phyloP scores from a whole-genome alignment of 2,329 filamentous ascomycete genomes.

The Colletotrichum nymphaeae region DNA sequence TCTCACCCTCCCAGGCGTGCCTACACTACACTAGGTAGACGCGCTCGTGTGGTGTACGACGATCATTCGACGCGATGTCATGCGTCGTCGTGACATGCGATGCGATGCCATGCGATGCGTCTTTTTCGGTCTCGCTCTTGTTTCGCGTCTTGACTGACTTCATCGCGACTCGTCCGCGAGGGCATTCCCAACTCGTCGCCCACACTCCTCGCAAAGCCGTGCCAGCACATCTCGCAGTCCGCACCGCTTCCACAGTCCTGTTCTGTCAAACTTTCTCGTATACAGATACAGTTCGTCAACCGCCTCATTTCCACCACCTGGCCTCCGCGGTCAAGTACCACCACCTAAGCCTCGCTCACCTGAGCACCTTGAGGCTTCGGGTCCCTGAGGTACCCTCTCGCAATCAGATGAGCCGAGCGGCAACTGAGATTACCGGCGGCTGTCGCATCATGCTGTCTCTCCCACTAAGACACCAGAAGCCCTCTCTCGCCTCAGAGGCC shows the following conservation, averaged over 20 bases:
- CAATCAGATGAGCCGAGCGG: constrained; percentile 15
- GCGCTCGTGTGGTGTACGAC: neutral
- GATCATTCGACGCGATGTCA: constrained; percentile 33
- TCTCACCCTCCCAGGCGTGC: neutral
- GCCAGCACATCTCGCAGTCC: constrained; percentile 29
- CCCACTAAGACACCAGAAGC: constrained; percentile 5
- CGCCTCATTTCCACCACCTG: constrained; percentile 21
- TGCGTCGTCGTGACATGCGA: constrained; percentile 29
- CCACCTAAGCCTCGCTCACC: neutral
- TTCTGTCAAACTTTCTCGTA: neutral
- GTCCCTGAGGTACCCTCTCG: neutral
- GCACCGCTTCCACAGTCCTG: neutral
- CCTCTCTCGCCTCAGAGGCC: neutral
- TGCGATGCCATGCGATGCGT: constrained; percentile 7
- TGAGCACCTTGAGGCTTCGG: neutral
- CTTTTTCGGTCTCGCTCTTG: neutral
- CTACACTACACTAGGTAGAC: neutral
- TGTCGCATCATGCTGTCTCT: constrained; percentile 21
- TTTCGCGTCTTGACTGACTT: neutral
- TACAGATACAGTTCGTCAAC: neutral
- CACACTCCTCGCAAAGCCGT: neutral
- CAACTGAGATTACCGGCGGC: constrained; percentile 31
- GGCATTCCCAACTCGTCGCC: constrained; percentile 34
- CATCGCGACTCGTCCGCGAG: constrained; percentile 31
- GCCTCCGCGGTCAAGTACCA: neutral